Evolutionary conservation across 2,329 filamentous ascomycete genomes (phyloP), one percentile per base, ranked within the genome.

Genomic region (Ophiostoma sp.): DNA sequence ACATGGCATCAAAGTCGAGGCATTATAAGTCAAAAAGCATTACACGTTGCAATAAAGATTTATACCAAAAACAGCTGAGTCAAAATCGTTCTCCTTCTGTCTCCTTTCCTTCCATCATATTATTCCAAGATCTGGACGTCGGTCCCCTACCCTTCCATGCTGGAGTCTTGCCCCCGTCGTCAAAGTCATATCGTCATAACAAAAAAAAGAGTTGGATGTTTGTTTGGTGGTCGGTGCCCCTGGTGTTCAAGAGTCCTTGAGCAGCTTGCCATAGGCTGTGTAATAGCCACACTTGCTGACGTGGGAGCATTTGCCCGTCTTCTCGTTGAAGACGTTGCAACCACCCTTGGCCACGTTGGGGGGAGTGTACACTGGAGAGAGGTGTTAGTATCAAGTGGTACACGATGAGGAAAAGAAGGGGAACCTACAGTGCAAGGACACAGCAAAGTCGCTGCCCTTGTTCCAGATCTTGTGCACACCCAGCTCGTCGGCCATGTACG

Each of bases 401-500:
- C 33, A 42, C 15, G 7, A 33, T 11, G n/a, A n/a, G 57, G 19
- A 5, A 11, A 25, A 25, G n/a, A 36, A 28, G 3, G 19, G 11
- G 36, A 25, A 83, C 87, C 78, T 84, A 89, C 88, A 83, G 83
- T 98, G 95, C 76, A 98, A 84, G 73, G 94, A 97, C 68, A 97
- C 91, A 76, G 94, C 95, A 79, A 92, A 90, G 80, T 93, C 89
- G 78, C 88, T 86, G 66, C 92, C 90, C 33, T 89, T 88, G 81
- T 97, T 97, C 76, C 88, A 89, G 74, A 97, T 91, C 71, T 91
- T 90, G 83, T 98, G 95, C 57, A 98, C 85, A 25, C 95, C 95
- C 36, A 97, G 89, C 83, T 94, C 89, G 80, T 97, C 95, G 52
- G 93, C 92, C 91, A 98, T 97, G 82, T 97, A 97, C 9, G 93